phyloP scores from a whole-genome alignment of 2,329 filamentous ascomycete genomes.

The Pestalotiopsis sp. region DNA sequence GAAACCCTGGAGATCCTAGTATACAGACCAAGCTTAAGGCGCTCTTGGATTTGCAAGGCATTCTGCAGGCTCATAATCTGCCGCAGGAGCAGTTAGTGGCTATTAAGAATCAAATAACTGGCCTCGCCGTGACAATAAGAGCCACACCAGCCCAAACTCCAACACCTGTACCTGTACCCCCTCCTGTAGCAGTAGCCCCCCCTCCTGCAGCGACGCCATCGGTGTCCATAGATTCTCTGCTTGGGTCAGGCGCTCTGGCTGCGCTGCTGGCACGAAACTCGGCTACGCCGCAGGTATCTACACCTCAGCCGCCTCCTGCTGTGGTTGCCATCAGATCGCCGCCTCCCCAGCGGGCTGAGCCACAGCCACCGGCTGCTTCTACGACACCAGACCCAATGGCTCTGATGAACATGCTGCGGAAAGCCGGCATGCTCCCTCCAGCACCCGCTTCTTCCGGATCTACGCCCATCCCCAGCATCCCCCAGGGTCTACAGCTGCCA shows the following conservation, averaged over 20 bases:
- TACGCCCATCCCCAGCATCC: conserved; percentile 39
- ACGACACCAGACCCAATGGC: conserved; percentile 53
- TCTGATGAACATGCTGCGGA: conserved; percentile 68
- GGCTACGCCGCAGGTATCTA: conserved; percentile 49
- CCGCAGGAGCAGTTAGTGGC: conserved; percentile 80
- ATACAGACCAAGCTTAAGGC: conserved; percentile 81
- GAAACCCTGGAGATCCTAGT: conserved; percentile 74
- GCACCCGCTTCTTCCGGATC: conserved; percentile 28
- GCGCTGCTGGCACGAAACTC: conserved; percentile 59
- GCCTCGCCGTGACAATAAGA: conserved; percentile 69
- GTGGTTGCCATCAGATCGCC: conserved; percentile 52
- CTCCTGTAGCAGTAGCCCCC: conserved; percentile 39
- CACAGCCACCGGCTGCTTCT: conserved; percentile 38
- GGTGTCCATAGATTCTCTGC: conserved; percentile 60
- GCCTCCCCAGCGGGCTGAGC: conserved; percentile 43
- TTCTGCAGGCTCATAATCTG: conserved; percentile 77
- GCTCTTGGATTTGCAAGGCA: conserved; percentile 80
- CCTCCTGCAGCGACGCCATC: conserved; percentile 35
- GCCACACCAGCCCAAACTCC: conserved; percentile 45
- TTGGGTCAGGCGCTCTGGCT: conserved; percentile 63
- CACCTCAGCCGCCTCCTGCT: conserved; percentile 45
- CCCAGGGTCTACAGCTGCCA: conserved; percentile 32
- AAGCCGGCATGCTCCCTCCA: conserved; percentile 65
- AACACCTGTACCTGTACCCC: conserved; percentile 39
- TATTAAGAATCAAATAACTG: conserved; percentile 83